Percentiles rank a stretch among this genome's conserved stretches.
Evolutionary conservation across 768 basidiomycete genomes (phyloP).

Genomic region (Chlorophyllum brunneum): DNA sequence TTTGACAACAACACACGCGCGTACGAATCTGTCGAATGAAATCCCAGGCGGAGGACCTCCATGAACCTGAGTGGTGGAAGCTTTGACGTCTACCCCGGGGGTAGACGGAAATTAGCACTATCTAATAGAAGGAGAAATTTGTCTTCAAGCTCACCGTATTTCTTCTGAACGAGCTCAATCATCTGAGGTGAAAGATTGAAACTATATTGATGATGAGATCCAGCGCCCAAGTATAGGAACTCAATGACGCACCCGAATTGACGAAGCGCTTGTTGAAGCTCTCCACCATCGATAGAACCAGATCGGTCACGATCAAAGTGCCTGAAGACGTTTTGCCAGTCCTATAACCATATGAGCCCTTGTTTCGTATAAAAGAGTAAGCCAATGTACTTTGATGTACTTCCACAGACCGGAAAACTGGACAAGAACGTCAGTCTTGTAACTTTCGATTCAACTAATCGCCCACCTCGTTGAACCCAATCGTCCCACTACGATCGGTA

Average conservation of each 20-base stretch:
- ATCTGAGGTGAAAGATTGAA: constrained; percentile 69
- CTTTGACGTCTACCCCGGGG: constrained; percentile 55
- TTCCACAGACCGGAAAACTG: constrained; percentile 78
- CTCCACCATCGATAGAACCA: constrained; percentile 69
- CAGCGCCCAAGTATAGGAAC: background rate
- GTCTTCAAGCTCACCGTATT: constrained; percentile 62
- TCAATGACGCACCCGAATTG: constrained; percentile 74
- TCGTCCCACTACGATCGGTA: constrained; percentile 71
- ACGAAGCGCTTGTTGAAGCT: constrained; percentile 63
- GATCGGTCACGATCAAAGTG: constrained; percentile 85
- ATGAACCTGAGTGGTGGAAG: constrained; percentile 31
- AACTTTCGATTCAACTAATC: background rate
- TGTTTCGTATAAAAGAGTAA: background rate
- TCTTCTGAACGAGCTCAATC: constrained; percentile 63
- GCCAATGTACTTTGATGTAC: constrained; percentile 59
- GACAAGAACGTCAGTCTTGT: constrained; percentile 17
- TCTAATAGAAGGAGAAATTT: background rate
- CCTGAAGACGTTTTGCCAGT: constrained; percentile 82
- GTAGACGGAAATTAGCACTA: constrained; percentile 26
- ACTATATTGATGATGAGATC: constrained; percentile 14
- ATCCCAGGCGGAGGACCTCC: constrained; percentile 49
- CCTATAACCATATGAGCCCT: constrained; percentile 28
- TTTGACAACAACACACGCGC: constrained; percentile 80
- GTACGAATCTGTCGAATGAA: constrained; percentile 83
- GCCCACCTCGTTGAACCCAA: constrained; percentile 72